Base-by-base conservation (phyloP, 2,329 filamentous ascomycete species). In the Trichoderma sp. region DNA sequence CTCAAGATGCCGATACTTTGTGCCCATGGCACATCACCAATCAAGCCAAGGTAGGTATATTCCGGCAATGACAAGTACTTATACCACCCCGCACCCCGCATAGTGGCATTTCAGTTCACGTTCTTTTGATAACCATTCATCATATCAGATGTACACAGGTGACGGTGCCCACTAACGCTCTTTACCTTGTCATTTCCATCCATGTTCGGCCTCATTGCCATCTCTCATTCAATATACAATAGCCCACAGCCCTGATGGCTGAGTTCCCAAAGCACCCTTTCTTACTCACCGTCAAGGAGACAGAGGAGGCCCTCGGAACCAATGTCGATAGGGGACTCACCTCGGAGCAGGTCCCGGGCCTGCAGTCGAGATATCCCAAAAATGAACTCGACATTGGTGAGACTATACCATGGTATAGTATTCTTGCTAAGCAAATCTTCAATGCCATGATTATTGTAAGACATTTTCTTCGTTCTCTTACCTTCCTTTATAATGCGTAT, bases 401-500 rank as follows among this genome's bases (percentile, higher is more conserved):
- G 32, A 87, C 86, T 32, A 89, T 94, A 59, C 86, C 86, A 76
- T 85, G 89, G 90, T 83, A 89, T 74, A 94, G 90, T 74, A 92
- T 94, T 52, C 81, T 94, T 58, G 81, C 91, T 69, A 89, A 90
- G 74, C 91, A 94, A 77, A 79, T 93, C 26, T 87, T 89, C 76
- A 94, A 94, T 82, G 91, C 91, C 69, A 93, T 93, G 91, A 91
- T 91, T 68, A 79, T 93, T 74, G 87, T 88, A 79, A 72, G 85
- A 13, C 18, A 7, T n/a, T 16, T 32, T 34, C 10, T 16, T 21
- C 16, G 6, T n/a, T 16, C 30, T 34, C 10, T 16, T 21, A 11
- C 2, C 6, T 5, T 39, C 10, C 37, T 3, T 10, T 28, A 51
- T 5, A 11, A 5, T 3, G 13, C 3, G 6, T 21, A 37, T 52